Evolutionary conservation across 805 yeast species (phyloP).

Genomic region (Yamadazyma takamatsuzukensis): DNA sequence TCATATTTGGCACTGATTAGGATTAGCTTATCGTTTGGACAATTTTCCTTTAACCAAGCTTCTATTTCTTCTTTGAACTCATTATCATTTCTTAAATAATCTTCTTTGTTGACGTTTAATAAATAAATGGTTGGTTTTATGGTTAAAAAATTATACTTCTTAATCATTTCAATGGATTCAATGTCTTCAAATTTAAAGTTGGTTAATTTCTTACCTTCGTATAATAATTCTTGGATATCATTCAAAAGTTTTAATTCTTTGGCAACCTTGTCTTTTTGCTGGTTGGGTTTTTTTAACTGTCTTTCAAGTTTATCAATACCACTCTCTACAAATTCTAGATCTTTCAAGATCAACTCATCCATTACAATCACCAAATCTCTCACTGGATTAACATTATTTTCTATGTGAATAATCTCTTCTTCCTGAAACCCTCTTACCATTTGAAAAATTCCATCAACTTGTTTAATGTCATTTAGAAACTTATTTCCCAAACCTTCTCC

Average conservation of each 20-base stretch:
- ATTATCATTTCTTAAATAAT: conserved; percentile 53
- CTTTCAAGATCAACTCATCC: conserved; percentile 60
- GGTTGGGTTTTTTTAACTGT: conserved; percentile 25
- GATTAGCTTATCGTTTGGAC: conserved; percentile 51
- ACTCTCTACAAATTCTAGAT: conserved; percentile 59
- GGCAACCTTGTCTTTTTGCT: conserved; percentile 20
- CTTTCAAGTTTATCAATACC: conserved; percentile 31
- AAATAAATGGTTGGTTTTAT: conserved; percentile 85
- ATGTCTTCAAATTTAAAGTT: conserved; percentile 56
- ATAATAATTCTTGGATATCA: conserved; percentile 29
- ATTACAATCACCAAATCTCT: conserved; percentile 61
- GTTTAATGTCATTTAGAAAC: conserved; percentile 92
- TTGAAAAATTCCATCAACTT: conserved; percentile 97
- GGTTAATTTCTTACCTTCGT: conserved; percentile 58
- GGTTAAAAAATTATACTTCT: conserved; percentile 70
- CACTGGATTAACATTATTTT: conserved; percentile 57
- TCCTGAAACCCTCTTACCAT: conserved; percentile 97
- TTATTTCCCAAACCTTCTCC: conserved; percentile 99
- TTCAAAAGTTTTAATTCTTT: conserved; percentile 29
- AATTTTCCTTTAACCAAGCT: conserved; percentile 63
- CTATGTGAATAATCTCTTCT: conserved; percentile 92
- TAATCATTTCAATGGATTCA: conserved; percentile 61
- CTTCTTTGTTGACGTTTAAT: conserved; percentile 69
- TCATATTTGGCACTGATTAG: conserved; percentile 49
- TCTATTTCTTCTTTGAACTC: conserved; percentile 49